A percentile compares a stretch with the other conserved stretches of the same genome.
Conservation (phyloP, 2,329 filamentous ascomycete species). For the Cladophialophora carrionii region DNA sequence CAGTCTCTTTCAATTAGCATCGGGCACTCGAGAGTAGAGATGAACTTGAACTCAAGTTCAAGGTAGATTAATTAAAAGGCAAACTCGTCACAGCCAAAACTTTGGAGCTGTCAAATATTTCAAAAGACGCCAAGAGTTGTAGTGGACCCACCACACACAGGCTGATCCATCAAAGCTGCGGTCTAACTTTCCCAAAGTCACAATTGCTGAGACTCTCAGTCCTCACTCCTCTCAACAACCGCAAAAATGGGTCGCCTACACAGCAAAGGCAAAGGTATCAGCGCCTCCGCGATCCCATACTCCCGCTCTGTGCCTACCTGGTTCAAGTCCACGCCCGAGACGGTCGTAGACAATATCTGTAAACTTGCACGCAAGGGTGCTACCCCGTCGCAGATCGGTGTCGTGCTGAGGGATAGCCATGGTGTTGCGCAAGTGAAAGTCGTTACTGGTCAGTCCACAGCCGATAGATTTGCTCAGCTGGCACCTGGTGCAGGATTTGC, state of each 20-base stretch:
- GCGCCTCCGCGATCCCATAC: conserved; percentile 93
- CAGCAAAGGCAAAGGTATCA: conserved; percentile 99
- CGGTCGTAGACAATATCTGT: conserved; percentile 98
- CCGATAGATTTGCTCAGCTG: background rate
- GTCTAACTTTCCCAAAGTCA: background rate
- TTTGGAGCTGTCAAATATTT: background rate
- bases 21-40: background rate
- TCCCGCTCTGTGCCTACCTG: conserved; percentile 88
- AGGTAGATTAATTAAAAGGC: background rate
- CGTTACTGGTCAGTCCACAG: conserved; percentile 75
- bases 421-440: conserved; percentile 97
- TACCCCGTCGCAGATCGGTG: conserved; percentile 98
- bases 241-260: conserved; percentile 89
- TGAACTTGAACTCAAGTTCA: background rate
- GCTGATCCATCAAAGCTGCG: conserved; percentile 3
- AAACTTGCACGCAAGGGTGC: conserved; percentile 99
- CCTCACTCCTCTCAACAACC: conserved; percentile 33
- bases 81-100: background rate
- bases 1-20: background rate
- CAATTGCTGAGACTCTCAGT: conserved; percentile 9
- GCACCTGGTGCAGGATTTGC: background rate
- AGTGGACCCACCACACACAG: conserved; percentile 15
- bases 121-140: conserved; percentile 23
- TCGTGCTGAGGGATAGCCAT: conserved; percentile 96
- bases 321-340: conserved; percentile 98